Conservation (phyloP, 345 rosid genomes). For the Citrus hindsii region DNA sequence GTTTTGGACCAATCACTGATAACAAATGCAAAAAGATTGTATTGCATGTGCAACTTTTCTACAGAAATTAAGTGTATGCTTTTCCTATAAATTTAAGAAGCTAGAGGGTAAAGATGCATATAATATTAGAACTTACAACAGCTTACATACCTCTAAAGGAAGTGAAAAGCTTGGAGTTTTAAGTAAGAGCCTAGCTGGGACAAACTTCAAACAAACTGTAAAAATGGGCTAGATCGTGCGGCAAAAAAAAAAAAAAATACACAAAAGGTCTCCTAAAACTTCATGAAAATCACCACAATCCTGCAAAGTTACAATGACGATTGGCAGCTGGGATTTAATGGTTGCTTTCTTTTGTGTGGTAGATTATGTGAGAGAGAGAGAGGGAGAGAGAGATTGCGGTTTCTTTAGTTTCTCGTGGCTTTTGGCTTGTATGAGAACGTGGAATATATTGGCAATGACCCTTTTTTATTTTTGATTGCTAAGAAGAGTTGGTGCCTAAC, state of each 20-base stretch:
- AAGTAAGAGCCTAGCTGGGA: constrained; percentile 20
- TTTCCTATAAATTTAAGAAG: not conserved
- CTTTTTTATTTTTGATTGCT: constrained; percentile 25
- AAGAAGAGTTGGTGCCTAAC: constrained; percentile 41
- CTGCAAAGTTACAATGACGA: not conserved
- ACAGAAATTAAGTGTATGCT: not conserved
- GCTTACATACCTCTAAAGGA: constrained; percentile 8
- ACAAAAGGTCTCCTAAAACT: constrained; percentile 23
- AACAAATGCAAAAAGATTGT: not conserved
- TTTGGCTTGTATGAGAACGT: constrained; percentile 40
- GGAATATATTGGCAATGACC: constrained; percentile 5
- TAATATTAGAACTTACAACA: no score
- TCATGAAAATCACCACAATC: constrained; percentile 17
- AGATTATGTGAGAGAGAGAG: not conserved
- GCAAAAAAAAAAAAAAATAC: no score
- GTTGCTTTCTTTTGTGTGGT: not conserved
- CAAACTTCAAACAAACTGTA: not conserved
- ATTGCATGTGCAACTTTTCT: no score
- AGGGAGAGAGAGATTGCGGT: not conserved
- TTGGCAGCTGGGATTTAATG: not conserved
- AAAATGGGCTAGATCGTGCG: not conserved
- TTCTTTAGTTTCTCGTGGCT: no score
- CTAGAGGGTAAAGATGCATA: not conserved
- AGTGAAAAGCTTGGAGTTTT: constrained; percentile 13
- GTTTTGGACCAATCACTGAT: not conserved